Conservation (phyloP, 495 filamentous ascomycete genomes). For the Penicilliopsis zonata region DNA sequence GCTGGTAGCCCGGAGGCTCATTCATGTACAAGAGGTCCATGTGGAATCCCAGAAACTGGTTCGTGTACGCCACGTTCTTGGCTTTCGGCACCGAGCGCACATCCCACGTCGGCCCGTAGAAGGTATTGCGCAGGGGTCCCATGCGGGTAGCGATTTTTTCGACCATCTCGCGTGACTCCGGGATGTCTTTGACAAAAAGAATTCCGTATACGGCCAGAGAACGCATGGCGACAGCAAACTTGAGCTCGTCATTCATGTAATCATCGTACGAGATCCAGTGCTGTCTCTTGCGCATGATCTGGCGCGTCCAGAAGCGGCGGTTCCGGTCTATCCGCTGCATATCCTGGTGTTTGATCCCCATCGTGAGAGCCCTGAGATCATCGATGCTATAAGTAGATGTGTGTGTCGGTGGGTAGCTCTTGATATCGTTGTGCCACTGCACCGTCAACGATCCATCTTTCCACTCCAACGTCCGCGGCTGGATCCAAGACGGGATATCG, state of each 20-base stretch:
- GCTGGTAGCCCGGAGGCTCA: conserved; percentile 65
- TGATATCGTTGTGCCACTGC: conserved; percentile 49
- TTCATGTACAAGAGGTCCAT: conserved; percentile 88
- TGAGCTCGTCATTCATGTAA: conserved; percentile 47
- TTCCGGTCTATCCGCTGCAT: not conserved
- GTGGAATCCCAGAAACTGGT: conserved; percentile 65
- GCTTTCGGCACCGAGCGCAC: conserved; percentile 63
- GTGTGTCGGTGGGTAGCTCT: conserved; percentile 33
- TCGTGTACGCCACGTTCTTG: conserved; percentile 88
- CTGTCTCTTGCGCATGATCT: conserved; percentile 11
- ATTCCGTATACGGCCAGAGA: conserved; percentile 50
- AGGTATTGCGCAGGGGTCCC: conserved; percentile 64
- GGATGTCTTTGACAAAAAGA: conserved; percentile 61
- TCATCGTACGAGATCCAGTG: conserved; percentile 51
- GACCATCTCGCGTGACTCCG: conserved; percentile 49
- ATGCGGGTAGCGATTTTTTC: conserved; percentile 56
- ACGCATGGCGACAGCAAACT: conserved; percentile 40
- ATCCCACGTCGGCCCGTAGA: conserved; percentile 87
- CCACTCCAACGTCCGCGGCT: conserved; percentile 18
- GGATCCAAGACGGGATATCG: conserved; percentile 51
- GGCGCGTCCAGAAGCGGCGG: conserved; percentile 20
- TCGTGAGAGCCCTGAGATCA: too few species aligned
- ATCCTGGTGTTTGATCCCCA: too few species aligned
- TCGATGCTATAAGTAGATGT: conserved; percentile 27
- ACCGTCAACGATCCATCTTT: conserved; percentile 38